Base-by-base conservation (phyloP, 2,329 filamentous ascomycete species). In the Cadophora sp. region DNA sequence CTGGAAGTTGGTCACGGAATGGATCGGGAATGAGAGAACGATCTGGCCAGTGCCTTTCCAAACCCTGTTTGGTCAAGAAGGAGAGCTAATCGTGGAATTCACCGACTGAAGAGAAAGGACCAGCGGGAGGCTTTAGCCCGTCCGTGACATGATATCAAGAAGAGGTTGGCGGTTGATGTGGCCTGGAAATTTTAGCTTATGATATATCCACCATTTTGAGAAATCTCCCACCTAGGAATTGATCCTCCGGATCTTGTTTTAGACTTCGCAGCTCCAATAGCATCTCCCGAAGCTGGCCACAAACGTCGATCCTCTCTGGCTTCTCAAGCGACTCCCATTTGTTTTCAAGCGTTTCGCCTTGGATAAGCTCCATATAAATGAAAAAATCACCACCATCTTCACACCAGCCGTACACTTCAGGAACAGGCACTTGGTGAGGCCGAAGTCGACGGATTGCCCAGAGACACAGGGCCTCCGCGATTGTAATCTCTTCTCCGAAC, bases 331-430 rank as follows among this genome's bases (percentile, higher is more conserved):
- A 48, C 20, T 64, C 61, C 71, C 68, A 69, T 30, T 65, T 39
- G 41, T 71, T 51, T 43, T 72, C 61, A 18, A 76, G 53, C 13
- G 68, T 66, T 13, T 39, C 45, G 59, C 59, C 47, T 51, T 51
- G n/a, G 30, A 76, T 62, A 36, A 73, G 63, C 53, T 74, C 62
- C 74, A 75, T 75, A 55, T 74, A 76, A 45, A 76, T 71, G 43
- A 1, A 70, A 1, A 70, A 66, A 48, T 75, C 72, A n/a, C 65
- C 68, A 16, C 60, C 50, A 55, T 76, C 71, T 58, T 70, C 58
- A 47, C 68, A 61, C 78, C 75, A 80, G 11, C 78, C 77, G 66
- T 78, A 80, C 24, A 80, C 66, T 66, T 80, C 77, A 14, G 78
- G 79, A 41, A 79, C 78, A 8, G 77, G 78, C 20, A 79, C 72